Base-by-base conservation (phyloP, 2,329 filamentous ascomycete species). In the Nemania sp. region DNA sequence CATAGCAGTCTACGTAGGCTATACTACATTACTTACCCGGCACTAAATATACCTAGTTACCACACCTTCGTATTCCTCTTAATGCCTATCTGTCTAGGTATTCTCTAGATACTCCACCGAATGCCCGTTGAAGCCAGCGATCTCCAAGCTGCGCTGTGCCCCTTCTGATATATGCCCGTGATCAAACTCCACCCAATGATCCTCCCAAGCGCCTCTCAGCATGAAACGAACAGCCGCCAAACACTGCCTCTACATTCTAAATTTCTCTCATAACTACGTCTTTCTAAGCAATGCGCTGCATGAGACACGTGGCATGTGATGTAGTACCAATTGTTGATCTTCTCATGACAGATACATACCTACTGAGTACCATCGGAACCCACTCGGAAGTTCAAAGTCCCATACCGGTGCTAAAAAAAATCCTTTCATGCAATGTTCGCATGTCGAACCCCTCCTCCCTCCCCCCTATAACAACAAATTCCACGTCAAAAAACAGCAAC, bases 301-400 rank as follows among this genome's bases (percentile, higher is more conserved):
- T 41, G 27, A 60, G 56, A 68, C 60, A 68, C 57, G 65, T 55
- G 57, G 61, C 55, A 47, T 26, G 52, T 29, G 51, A 61, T 45
- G 49, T 26, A 47, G 51, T 15, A 43, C 60, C 41, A 60, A 32
- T 26, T 41, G 29, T 24, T 20, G 54, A 64, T 64, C 54, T 13
- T 45, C 13, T 52, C 49, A 56, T 67, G 64, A 64, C 55, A 54
- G 51, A 56, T 58, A 43, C n/a, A 18, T 59, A n/a, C 18, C 1
- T 41, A 47, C 43, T n/a, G n/a, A n/a, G 7, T 49, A 54, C 24
- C 43, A 52, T 15, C 26, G 13, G 51, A 61, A 68, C 29, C 66
- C 62, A 68, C 56, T 26, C 24, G 18, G 35, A 29, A 32, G 29
- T 32, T 32, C 51, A 68, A 68, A 68, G 62, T 65, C 66, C 66